Evolutionary conservation across 805 yeast species (phyloP), one percentile per base, ranked within the genome.

Genomic region (Lachancea kluyveri): DNA sequence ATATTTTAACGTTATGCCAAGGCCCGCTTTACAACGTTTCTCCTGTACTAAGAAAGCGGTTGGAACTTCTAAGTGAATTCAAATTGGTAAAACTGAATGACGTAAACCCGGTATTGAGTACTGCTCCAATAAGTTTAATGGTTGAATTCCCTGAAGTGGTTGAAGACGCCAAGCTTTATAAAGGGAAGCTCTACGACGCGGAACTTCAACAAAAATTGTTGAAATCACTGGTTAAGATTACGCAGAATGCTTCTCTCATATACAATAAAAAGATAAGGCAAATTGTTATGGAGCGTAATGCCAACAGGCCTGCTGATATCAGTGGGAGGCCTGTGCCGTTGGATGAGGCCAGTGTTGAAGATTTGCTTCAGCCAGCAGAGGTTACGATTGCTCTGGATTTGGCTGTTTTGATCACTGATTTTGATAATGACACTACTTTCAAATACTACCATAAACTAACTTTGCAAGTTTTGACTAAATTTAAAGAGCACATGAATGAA

Each of bases 21-120:
- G 72, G 72, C 4, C 57, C 62, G 4, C 43, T 62, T 1, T 64
- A 65, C 39, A 68, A 66, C 34, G 49, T 67, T 16, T 57, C 61
- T 31, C 65, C 65, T 22, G 45, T 54, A 12, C 39, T 68, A 12
- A 57, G 59, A 40, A 60, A 65, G 35, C 43, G 72, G 27, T 56
- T 62, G 5, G 60, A 57, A 30, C 41, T 65, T 10, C 42, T 68
- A 7, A 45, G 49, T 29, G 48, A 44, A 22, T 49, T 45, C 31
- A 55, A 48, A 30, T 30, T 35, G 5, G 43, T 53, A 17, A 55
- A 57, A 25, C 24, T 40, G 4, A 40, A 35, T n/a, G 48, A 42
- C n/a, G 34, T 58, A 6, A 32, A 28, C 17, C 46, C 49, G 1
- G 33, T 43, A 2, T 19, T 44, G 13, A 33, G 39, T 6, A 40